Base-by-base conservation (phyloP, 2,329 filamentous ascomycete genomes). In the Neopestalotiopsis sp. region DNA sequence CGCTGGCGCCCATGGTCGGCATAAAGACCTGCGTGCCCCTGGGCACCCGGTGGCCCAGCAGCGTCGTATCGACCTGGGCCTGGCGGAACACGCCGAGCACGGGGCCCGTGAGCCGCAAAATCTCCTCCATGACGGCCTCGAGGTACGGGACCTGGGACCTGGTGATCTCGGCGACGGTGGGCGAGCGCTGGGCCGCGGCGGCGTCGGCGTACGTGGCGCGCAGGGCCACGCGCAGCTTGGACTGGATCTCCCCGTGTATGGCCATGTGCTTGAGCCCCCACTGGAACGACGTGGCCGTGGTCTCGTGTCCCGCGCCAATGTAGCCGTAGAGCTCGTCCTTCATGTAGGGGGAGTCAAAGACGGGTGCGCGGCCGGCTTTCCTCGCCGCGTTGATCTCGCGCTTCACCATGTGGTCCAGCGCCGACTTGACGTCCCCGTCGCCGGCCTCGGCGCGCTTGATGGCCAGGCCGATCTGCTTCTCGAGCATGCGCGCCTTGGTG, bases 401-500 rank as follows among this genome's bases (percentile, higher is more conserved):
- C 45, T 68, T 65, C 12, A 72, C 68, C 69, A 72, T 69, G 65
- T 71, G 52, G 56, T 72, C 71, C 56, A 72, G 58, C 2, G 68
- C 69, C 4, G 69, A 71, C 42, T 64, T 68, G 14, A 70, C 69
- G 24, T 63, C 59, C 17, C 63, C 70, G 9, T 66, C 70, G 9
- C 67, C 70, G 28, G 60, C 65, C 42, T 71, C 65, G 20, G 66
- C 52, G 45, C 68, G 69, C 68, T 67, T 40, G 20, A 69, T n/a
- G 30, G 69, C 70, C 3, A 66, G 60, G 52, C 30, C 65, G 17
- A 71, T 64, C 28, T 72, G 69, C 57, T 62, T 58, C 9, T 69
- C 59, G 13, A 71, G 42, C 68, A 71, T 68, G 40, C 59, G 58
- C 32, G 63, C 45, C 63, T 72, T 72, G 57, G 38, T 49, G 52